Base-by-base conservation (phyloP, 768 basidiomycete genomes). In the Boletus coccyginus region DNA sequence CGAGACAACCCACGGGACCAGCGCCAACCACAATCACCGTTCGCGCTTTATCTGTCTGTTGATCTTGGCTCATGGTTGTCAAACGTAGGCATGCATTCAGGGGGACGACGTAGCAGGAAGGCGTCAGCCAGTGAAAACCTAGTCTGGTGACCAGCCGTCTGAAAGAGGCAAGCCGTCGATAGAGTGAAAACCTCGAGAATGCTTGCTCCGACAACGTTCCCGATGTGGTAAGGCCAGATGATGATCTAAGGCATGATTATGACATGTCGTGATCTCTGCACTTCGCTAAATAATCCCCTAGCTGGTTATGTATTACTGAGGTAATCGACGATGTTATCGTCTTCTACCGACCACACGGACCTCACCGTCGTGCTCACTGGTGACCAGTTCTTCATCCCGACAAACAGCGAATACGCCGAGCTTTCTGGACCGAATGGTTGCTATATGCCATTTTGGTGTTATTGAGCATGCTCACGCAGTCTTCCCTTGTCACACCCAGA, bases 1-100 rank as follows among this genome's bases (percentile, higher is more conserved):
- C 81, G 24, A 98, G 87, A 69, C 94, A 94, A 24, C 96, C 96
- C 16, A 99, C 96, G 9, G 96, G 95, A 0, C 96, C 96, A 52
- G 88, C 95, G 40, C 96, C 96, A 24, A 90, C 82, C 39, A 91
- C 76, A 45, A 87, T 76, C n/a, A 78, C 86, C 62, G 81, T 83
- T 29, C 77, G 76, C 36, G 53, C 39, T 8, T 32, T 55, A 17
- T 42, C 42, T 40, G 39, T 44, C 45, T 49, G 51, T 29, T 39
- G 21, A 14, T 52, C 42, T 16, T 53, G 53, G 52, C 41, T 59
- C 69, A 67, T 66, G 42, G 48, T 46, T 45, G 49, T 36, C 33
- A 42, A 38, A 38, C 24, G 35, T 40, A 13, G 36, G 42, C 51
- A 31, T 36, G 53, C 9, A 44, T 33, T 27, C 31, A 14, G 53